A percentile compares a stretch with the other conserved stretches of the same genome.
phyloP scores from a whole-genome alignment of 169 alveolate species.

The Plasmodium coatneyi region DNA sequence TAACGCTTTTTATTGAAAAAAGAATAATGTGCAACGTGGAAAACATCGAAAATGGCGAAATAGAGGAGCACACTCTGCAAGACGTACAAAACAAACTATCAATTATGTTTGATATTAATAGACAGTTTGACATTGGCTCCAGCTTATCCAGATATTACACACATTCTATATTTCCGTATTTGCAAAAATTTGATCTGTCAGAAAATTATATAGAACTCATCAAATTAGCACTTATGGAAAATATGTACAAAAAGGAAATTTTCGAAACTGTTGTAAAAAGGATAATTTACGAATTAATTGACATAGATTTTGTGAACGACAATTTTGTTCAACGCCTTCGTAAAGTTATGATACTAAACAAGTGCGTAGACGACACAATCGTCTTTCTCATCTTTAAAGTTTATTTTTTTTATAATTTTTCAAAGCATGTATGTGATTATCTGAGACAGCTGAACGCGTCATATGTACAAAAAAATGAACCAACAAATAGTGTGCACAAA shows the following conservation, averaged over 20 bases:
- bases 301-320: conserved; percentile 12
- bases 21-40: conserved; percentile 1
- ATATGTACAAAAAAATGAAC: background rate
- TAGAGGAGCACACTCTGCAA: conserved; percentile 13
- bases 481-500: background rate
- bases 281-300: conserved; percentile 21
- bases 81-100: conserved; percentile 27
- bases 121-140: conserved; percentile 42
- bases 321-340: conserved; percentile 15
- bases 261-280: conserved; percentile 38
- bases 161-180: conserved; percentile 7
- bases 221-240: conserved; percentile 31
- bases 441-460: conserved; percentile 32
- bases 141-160: conserved; percentile 17
- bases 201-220: conserved; percentile 46
- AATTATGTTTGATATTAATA: conserved; percentile 52
- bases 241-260: conserved; percentile 62
- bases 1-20: conserved; percentile 55
- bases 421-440: conserved; percentile 53
- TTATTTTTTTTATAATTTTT: conserved; percentile 38
- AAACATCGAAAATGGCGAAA: conserved; percentile 3
- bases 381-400: conserved; percentile 37
- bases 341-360: conserved; percentile 10
- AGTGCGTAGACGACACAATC: conserved; percentile 43
- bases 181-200: conserved; percentile 9